Conservation (phyloP, 306 rosid species). For the Potentilla sterilis region DNA sequence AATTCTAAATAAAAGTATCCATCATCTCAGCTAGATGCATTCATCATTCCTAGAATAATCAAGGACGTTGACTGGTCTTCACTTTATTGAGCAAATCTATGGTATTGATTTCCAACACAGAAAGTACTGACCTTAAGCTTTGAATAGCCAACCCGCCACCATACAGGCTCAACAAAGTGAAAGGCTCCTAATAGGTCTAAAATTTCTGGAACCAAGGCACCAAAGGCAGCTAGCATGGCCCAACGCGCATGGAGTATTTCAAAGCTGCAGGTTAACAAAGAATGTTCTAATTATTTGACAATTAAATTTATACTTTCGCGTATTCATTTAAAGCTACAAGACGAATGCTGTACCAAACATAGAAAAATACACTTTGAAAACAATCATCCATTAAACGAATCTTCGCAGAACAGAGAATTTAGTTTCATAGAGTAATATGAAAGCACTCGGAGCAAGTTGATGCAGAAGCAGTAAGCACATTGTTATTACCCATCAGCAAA, state of each 20-base stretch:
- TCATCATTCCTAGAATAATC: conserved; percentile 2
- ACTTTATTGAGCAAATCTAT: background rate
- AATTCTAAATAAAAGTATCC: background rate
- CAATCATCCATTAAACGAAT: background rate
- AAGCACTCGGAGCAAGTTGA: background rate
- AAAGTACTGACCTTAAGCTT: conserved; percentile 66
- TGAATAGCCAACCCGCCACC: conserved; percentile 99
- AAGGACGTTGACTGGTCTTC: background rate
- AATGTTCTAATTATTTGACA: conserved; percentile 24
- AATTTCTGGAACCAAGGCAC: conserved; percentile 80
- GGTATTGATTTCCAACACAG: background rate
- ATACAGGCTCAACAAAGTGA: conserved; percentile 89
- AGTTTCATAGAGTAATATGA: background rate
- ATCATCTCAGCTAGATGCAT: background rate
- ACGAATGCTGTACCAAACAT: background rate
- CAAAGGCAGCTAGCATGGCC: conserved; percentile 95
- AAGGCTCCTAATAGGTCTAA: conserved; percentile 67
- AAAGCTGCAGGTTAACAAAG: conserved; percentile 51
- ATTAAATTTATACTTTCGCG: background rate
- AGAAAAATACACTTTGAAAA: background rate
- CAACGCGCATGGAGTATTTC: conserved; percentile 97
- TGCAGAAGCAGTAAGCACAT: background rate
- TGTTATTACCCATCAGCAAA: background rate
- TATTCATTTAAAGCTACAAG: background rate
- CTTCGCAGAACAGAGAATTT: background rate